Percentiles rank a stretch among this genome's conserved stretches.
Evolutionary conservation across 225 moss, liverwort and hornwort species (phyloP).

Genomic region (Bryum argenteum): DNA sequence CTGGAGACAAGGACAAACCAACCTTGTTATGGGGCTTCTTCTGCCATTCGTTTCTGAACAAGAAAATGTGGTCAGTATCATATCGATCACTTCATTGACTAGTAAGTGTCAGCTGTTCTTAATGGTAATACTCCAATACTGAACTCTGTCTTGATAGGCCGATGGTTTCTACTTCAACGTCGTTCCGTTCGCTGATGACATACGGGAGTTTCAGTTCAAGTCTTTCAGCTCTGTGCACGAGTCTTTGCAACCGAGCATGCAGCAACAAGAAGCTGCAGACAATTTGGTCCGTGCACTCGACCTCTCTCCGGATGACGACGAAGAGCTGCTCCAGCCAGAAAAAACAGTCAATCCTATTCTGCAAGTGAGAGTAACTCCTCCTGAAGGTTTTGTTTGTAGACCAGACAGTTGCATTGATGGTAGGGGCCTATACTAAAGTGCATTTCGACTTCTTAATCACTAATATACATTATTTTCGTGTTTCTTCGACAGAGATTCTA

Average conservation of each 20-base stretch:
- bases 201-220: slow-evolving; percentile 73
- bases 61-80: slow-evolving; percentile 71
- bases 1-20: slow-evolving; percentile 87
- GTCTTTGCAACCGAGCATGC: slow-evolving; percentile 63
- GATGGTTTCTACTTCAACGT: slow-evolving; percentile 97
- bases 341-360: slow-evolving; percentile 82
- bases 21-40: slow-evolving; percentile 82
- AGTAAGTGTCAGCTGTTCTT: slow-evolving; percentile 1
- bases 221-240: slow-evolving; percentile 70
- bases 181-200: slow-evolving; percentile 85
- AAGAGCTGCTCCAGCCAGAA: slow-evolving; percentile 81
- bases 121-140: slow-evolving; percentile 10
- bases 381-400: neutral
- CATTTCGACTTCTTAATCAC: neutral
- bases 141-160: slow-evolving; percentile 50
- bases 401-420: neutral
- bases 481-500: slow-evolving; percentile 75
- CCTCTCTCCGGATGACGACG: slow-evolving; percentile 61
- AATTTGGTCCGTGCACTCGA: slow-evolving; percentile 80
- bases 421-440: too few species aligned
- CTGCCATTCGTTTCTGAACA: slow-evolving; percentile 68
- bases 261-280: slow-evolving; percentile 89
- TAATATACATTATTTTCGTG: slow-evolving; percentile 5
- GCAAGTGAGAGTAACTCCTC: slow-evolving; percentile 55
- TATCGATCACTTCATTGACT: slow-evolving; percentile 2